Percentiles rank a stretch among this genome's conserved stretches.
Evolutionary conservation across 192 early-diverging fungal species (phyloP).

Genomic region (Thoreauomyces humboldtii): DNA sequence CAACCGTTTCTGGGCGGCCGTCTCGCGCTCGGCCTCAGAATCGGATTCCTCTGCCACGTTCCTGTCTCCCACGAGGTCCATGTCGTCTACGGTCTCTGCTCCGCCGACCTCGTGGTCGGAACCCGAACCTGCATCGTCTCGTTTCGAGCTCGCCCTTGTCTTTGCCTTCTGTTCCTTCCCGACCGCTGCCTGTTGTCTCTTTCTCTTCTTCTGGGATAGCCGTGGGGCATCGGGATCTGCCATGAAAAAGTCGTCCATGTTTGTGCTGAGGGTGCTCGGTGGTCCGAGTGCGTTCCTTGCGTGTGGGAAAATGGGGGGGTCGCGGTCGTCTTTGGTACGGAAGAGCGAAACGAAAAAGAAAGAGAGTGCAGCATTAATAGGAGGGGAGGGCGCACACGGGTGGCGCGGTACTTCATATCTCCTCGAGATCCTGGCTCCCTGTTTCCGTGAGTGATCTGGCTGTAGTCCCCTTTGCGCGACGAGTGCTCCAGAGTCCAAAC

Average conservation of each 20-base stretch:
- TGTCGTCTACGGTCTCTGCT: conserved; percentile 32
- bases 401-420: too few species aligned
- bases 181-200: conserved; percentile 7
- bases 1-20: conserved; percentile 88
- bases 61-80: conserved; percentile 29
- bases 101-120: conserved; percentile 18
- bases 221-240: conserved; percentile 25
- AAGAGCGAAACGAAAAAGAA: too few species aligned
- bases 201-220: conserved; percentile 26
- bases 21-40: conserved; percentile 71
- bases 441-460: too few species aligned
- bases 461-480: too few species aligned
- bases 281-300: too few species aligned
- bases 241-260: conserved; percentile 35
- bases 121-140: conserved; percentile 8
- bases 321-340: too few species aligned
- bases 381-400: too few species aligned
- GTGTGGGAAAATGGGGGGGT: too few species aligned
- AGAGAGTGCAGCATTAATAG: too few species aligned
- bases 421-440: too few species aligned
- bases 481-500: too few species aligned
- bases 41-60: conserved; percentile 49
- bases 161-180: conserved; percentile 6
- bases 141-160: not conserved
- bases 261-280: too few species aligned